phyloP scores from a whole-genome alignment of 768 basidiomycete genomes.

The Amanita pseudoporphyria region DNA sequence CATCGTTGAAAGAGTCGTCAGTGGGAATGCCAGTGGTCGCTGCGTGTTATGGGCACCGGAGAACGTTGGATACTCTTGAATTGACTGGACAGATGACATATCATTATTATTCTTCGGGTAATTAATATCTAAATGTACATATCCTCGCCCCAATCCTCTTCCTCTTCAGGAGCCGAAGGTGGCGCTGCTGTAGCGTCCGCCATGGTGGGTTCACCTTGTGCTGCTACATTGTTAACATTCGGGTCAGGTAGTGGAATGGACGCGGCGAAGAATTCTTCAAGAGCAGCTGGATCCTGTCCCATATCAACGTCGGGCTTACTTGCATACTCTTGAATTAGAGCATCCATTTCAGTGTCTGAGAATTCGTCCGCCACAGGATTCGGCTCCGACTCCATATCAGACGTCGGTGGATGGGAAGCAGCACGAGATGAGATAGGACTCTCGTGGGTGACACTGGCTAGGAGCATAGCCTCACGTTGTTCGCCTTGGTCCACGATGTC shows the following conservation, averaged over 20 bases:
- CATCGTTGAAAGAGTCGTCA: conserved; percentile 63
- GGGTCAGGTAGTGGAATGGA: neutral
- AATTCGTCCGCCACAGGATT: conserved; percentile 17
- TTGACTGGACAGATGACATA: neutral
- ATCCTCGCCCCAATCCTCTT: conserved; percentile 7
- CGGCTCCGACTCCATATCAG: conserved; percentile 25
- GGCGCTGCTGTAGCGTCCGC: neutral
- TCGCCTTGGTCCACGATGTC: conserved; percentile 9
- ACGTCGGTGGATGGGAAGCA: conserved; percentile 29
- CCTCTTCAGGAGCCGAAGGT: neutral
- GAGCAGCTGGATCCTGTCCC: neutral
- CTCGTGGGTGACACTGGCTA: conserved; percentile 19
- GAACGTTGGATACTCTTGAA: conserved; percentile 11
- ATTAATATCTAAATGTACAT: conserved; percentile 6
- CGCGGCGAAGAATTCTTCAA: conserved; percentile 4
- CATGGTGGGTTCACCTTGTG: neutral
- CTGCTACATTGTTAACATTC: neutral
- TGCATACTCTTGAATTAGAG: conserved; percentile 5
- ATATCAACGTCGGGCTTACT: neutral
- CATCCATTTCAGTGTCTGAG: conserved; percentile 33
- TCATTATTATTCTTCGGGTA: neutral
- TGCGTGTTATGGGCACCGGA: conserved; percentile 71
- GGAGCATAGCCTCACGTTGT: conserved; percentile 8
- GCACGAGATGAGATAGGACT: conserved; percentile 24
- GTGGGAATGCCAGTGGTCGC: conserved; percentile 70